These are phyloP conservation scores for Umbilicus rupestris DNA, from an alignment of 164 flowering plant genomes.

Conservation along the genomic window DNA sequence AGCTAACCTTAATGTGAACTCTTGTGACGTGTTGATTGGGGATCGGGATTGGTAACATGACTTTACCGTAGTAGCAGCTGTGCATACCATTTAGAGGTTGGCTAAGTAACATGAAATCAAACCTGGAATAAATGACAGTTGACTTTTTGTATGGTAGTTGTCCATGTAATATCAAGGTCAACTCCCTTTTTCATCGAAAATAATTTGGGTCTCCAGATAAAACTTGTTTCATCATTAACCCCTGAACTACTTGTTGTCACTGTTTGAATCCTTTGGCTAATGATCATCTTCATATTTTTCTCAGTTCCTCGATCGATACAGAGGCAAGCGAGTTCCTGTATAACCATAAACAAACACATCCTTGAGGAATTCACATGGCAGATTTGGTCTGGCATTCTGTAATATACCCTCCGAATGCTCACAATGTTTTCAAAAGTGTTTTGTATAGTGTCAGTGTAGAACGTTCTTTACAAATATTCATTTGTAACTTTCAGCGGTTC, in stretches of 20 bases:
- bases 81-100: not conserved
- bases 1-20: not conserved
- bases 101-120: not conserved
- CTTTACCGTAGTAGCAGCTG: no score
- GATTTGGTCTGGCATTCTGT: not conserved
- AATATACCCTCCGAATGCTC: not conserved
- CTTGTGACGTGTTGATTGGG: not conserved
- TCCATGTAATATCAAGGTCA: no score
- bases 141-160: not conserved
- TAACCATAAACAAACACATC: conserved; percentile 2
- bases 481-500: not conserved
- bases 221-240: no score
- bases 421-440: not conserved
- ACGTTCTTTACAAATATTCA: not conserved
- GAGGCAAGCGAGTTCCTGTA: conserved; percentile 45
- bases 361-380: not conserved
- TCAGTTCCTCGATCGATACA: conserved; percentile 43
- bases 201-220: no score
- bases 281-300: not conserved
- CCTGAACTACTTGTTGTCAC: not conserved
- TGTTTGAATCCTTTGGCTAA: not conserved
- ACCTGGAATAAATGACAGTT: not conserved
- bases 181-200: no score
- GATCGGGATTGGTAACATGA: no score
- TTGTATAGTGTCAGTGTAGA: not conserved